Evolutionary conservation across 2,329 filamentous ascomycete species (phyloP).

Genomic region (Colletotrichum orbiculare): DNA sequence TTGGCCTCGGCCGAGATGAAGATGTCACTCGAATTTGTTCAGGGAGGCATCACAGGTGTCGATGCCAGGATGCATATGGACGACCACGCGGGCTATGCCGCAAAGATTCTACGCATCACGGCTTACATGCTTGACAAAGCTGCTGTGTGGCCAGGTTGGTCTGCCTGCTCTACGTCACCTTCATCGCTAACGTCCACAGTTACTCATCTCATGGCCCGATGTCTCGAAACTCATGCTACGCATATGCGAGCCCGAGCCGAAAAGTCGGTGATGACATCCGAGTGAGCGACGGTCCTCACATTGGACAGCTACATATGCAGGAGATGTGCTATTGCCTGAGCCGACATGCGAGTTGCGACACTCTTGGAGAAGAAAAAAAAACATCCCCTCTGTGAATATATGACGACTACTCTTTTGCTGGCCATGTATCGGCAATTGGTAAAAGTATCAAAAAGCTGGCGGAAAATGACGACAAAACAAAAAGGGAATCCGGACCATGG

Average conservation of each 20-base stretch:
- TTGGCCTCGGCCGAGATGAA: slow-evolving; percentile 82
- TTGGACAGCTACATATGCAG: too few species aligned
- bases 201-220: slow-evolving; percentile 65
- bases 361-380: background rate
- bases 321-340: too few species aligned
- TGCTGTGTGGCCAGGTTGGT: slow-evolving; percentile 90
- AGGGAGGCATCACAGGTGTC: slow-evolving; percentile 61
- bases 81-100: slow-evolving; percentile 80
- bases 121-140: slow-evolving; percentile 89
- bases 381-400: background rate
- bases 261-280: slow-evolving; percentile 58
- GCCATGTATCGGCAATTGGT: too few species aligned
- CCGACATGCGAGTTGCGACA: too few species aligned
- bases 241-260: slow-evolving; percentile 64
- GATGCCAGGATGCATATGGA: slow-evolving; percentile 67
- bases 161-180: background rate
- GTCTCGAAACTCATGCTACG: slow-evolving; percentile 65
- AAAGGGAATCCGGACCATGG: slow-evolving; percentile 8
- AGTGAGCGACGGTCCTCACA: slow-evolving; percentile 41
- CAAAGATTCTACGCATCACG: slow-evolving; percentile 85
- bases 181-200: slow-evolving; percentile 47
- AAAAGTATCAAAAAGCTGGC: background rate
- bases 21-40: slow-evolving; percentile 68
- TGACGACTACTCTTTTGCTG: too few species aligned
- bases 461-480: background rate